Percentiles rank a stretch among this genome's conserved stretches.
Conservation (phyloP, 2,329 filamentous ascomycete genomes). For the Cladophialophora immunda region DNA sequence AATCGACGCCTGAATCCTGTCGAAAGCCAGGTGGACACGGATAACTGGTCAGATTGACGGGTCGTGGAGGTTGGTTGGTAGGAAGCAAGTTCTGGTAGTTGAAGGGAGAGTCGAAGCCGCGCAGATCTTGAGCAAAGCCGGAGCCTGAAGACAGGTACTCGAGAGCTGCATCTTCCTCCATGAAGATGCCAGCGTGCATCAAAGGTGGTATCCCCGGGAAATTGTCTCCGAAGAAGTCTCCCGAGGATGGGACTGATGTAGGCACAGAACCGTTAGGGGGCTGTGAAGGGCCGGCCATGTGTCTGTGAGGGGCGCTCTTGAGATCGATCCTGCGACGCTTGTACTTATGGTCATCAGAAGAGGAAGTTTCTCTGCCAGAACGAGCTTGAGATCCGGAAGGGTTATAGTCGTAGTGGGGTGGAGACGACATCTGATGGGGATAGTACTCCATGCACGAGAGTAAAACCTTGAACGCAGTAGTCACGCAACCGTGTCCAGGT, state of each 20-base stretch:
- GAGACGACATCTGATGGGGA: constrained; percentile 27
- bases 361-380: constrained; percentile 27
- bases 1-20: constrained; percentile 4
- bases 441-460: constrained; percentile 26
- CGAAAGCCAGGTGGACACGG: constrained; percentile 7
- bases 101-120: constrained; percentile 19
- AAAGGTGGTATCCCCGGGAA: constrained; percentile 1
- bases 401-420: constrained; percentile 28
- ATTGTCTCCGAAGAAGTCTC: not conserved
- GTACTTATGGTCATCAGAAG: constrained; percentile 28
- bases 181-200: constrained; percentile 14
- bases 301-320: constrained; percentile 15
- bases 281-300: constrained; percentile 26
- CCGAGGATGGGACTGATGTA: not conserved
- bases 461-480: constrained; percentile 1
- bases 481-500: not conserved
- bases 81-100: not conserved
- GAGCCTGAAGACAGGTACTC: constrained; percentile 28
- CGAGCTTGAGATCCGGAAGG: constrained; percentile 28
- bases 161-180: constrained; percentile 31
- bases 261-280: constrained; percentile 4
- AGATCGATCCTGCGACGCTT: constrained; percentile 34
- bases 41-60: constrained; percentile 19
- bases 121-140: constrained; percentile 32
- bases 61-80: constrained; percentile 11